These are phyloP conservation scores for Penicillium sclerotiorum DNA, from an alignment of 2,329 filamentous ascomycete genomes.

Conservation along the genomic window DNA sequence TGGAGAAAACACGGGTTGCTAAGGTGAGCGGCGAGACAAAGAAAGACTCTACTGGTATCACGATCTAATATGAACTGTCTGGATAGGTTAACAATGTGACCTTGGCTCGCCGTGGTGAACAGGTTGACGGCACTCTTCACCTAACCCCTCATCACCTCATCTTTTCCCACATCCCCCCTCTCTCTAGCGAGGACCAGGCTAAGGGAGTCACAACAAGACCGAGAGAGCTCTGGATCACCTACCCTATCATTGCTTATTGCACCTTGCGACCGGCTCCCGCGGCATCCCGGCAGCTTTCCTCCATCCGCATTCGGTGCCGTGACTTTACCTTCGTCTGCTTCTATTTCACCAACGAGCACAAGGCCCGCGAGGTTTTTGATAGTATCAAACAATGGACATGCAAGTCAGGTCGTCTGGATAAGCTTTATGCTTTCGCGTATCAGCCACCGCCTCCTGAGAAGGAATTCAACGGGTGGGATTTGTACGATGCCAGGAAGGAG, in stretches of 20 bases:
- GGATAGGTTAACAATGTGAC: constrained; percentile 59
- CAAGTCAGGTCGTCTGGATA: constrained; percentile 79
- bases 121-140: constrained; percentile 62
- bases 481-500: constrained; percentile 85
- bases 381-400: constrained; percentile 80
- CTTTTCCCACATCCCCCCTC: constrained; percentile 59
- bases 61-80: background rate
- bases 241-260: constrained; percentile 85
- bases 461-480: constrained; percentile 74
- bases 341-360: constrained; percentile 74
- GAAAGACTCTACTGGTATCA: background rate
- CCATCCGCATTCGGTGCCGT: constrained; percentile 83
- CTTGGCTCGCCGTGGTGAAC: constrained; percentile 59
- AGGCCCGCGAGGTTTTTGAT: constrained; percentile 83
- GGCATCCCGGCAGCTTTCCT: constrained; percentile 70
- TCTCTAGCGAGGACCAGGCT: constrained; percentile 41
- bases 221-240: constrained; percentile 89
- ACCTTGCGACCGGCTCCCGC: constrained; percentile 73
- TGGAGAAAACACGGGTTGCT: constrained; percentile 50
- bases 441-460: constrained; percentile 73
- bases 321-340: constrained; percentile 95
- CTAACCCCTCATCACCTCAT: constrained; percentile 66
- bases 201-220: constrained; percentile 50
- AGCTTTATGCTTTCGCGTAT: constrained; percentile 88
- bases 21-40: constrained; percentile 35